Conservation (phyloP, 176 grass and related monocot species). For the Coix lacrymajobi region DNA sequence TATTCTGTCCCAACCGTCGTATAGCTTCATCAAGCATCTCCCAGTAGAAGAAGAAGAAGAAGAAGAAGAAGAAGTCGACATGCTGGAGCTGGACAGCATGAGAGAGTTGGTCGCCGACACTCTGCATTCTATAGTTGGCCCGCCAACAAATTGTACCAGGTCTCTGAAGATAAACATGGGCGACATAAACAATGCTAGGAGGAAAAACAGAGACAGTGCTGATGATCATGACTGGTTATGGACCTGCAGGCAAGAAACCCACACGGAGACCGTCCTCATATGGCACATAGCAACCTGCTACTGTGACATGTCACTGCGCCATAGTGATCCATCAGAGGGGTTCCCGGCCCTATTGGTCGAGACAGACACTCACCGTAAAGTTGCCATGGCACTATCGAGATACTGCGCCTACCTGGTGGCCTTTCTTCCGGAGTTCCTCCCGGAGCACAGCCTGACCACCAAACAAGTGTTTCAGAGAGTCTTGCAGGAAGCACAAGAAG, state of each 20-base stretch:
- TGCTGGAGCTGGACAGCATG: background rate
- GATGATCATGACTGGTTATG: background rate
- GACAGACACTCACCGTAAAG: background rate
- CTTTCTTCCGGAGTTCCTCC: background rate
- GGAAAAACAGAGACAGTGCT: background rate
- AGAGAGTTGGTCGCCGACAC: background rate
- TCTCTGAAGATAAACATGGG: no score
- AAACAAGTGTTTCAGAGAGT: background rate
- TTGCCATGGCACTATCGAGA: background rate
- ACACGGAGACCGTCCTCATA: background rate
- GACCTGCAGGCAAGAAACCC: background rate
- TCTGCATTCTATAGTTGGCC: background rate
- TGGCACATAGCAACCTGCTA: background rate
- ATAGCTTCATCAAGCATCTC: background rate
- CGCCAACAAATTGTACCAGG: background rate
- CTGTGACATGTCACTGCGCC: background rate
- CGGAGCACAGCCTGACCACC: background rate
- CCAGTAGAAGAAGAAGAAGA: background rate
- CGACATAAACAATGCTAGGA: no score
- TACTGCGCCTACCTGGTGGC: background rate
- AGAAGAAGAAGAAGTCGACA: background rate
- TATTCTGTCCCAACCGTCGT: background rate
- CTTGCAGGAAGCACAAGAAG: background rate
- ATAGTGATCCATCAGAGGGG: no score
- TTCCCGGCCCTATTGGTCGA: no score